Base-by-base conservation (phyloP, 1,284 basidiomycete species). In the Puccinia coronata region DNA sequence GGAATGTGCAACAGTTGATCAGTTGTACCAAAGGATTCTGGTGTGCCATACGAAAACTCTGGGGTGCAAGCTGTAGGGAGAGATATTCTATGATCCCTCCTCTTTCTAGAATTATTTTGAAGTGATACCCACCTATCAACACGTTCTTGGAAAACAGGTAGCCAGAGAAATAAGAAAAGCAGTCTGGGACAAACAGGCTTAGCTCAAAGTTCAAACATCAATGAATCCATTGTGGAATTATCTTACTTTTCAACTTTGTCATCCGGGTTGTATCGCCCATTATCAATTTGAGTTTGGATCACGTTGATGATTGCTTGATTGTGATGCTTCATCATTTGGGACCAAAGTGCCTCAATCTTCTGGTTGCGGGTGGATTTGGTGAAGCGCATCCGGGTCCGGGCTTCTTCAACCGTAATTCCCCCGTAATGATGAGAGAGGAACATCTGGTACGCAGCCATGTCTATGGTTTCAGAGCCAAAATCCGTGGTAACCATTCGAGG, bases 261-360 rank as follows among this genome's bases (percentile, higher is more conserved):
- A 31, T 61, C 31, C 18, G 57, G 57, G 20, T 61, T 20, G 9
- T 61, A 61, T 34, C 14, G 23, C 2, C 57, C 57, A 61, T n/a
- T 61, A 16, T 61, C 57, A 61, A 61, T 61, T 25, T 57, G 16
- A 31, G 25, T 16, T 31, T 34, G 25, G 1, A 61, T 61, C 9
- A 61, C 11, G 36, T 61, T 36, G 11, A 61, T 61, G 25, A 61
- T 31, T 61, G 57, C 57, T 61, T 61, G 57, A n/a, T 74, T 74
- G 23, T 34, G 53, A 20, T 43, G 47, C 59, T 74, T 59, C 51
- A 55, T 36, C 59, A 74, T 43, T 20, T 57, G 72, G 4, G 51
- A 53, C 72, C 49, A 74, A 28, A 74, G 51, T n/a, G 51, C 31
- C 51, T 74, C 72, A 74, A 74, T 73, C 55, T 55, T 73, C 47